Evolutionary conservation across 805 yeast species (phyloP).

Genomic region (Jamesozyma spencerorum): DNA sequence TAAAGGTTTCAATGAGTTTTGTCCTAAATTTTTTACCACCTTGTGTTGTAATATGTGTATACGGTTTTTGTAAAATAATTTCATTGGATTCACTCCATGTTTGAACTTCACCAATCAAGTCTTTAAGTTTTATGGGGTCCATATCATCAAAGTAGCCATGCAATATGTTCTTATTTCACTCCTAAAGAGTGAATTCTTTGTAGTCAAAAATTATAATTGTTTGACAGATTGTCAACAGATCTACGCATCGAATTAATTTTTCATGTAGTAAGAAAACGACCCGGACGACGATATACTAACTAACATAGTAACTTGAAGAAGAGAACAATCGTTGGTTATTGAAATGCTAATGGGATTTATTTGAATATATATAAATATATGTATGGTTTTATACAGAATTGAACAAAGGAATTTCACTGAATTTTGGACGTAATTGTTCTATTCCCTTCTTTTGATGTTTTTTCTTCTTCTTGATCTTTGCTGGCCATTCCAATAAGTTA

Average conservation of each 20-base stretch:
- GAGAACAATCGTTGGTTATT: no score
- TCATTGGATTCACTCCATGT: slow-evolving; percentile 28
- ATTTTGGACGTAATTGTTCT: slow-evolving; percentile 4
- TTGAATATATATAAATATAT: neutral
- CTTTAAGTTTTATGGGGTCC: slow-evolving; percentile 3
- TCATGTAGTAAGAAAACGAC: no score
- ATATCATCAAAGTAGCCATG: neutral
- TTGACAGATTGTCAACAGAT: no score
- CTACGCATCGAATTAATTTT: no score
- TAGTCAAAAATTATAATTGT: no score
- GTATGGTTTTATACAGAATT: neutral
- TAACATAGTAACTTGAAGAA: no score
- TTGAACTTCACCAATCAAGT: slow-evolving; percentile 13
- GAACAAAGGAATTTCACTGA: slow-evolving; percentile 15
- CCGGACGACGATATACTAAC: no score
- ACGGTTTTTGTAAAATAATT: slow-evolving; percentile 35
- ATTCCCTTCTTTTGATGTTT: neutral
- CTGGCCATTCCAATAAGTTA: slow-evolving; percentile 20
- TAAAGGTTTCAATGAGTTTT: slow-evolving; percentile 43
- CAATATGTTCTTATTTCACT: neutral
- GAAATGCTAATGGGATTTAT: neutral
- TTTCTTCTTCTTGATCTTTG: slow-evolving; percentile 9
- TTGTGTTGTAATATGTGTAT: slow-evolving; percentile 37
- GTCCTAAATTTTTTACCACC: slow-evolving; percentile 52
- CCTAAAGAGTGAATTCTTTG: neutral